A percentile compares a stretch with the other conserved stretches of the same genome.
Conservation (phyloP, 1,139 yeast genomes). For the Protomyces arabidopsidicola region DNA sequence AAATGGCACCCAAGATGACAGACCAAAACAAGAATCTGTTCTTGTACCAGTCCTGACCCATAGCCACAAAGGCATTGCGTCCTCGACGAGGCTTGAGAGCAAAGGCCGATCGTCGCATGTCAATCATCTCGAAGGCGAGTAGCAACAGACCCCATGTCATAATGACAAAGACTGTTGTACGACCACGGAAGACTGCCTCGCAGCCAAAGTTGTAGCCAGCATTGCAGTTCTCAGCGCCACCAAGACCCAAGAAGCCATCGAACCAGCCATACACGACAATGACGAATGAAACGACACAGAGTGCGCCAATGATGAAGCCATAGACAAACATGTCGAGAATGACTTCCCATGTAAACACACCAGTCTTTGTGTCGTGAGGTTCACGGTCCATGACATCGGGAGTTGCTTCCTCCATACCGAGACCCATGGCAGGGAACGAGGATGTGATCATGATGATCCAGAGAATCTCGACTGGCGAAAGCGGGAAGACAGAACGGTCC, state of each 20-base stretch:
- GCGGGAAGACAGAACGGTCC: conserved; percentile 66
- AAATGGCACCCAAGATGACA: conserved; percentile 60
- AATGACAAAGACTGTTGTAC: conserved; percentile 75
- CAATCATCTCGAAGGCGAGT: conserved; percentile 87
- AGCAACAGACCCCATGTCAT: conserved; percentile 89
- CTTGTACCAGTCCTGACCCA: conserved; percentile 32
- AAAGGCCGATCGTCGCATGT: conserved; percentile 50
- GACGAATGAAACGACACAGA: conserved; percentile 66
- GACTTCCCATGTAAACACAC: conserved; percentile 66
- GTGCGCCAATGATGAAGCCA: conserved; percentile 67
- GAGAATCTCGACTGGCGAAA: conserved; percentile 72
- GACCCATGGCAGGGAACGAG: conserved; percentile 84
- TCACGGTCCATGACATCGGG: conserved; percentile 63
- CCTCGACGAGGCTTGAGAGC: conserved; percentile 31
- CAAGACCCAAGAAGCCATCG: conserved; percentile 58
- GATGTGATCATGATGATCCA: conserved; percentile 78
- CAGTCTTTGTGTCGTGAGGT: conserved; percentile 54
- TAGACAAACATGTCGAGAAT: conserved; percentile 68
- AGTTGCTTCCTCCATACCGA: conserved; percentile 65
- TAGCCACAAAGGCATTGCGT: conserved; percentile 1
- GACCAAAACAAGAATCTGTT: conserved; percentile 85
- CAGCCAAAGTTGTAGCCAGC: conserved; percentile 48
- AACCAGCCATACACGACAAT: conserved; percentile 62
- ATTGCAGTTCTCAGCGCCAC: conserved; percentile 49
- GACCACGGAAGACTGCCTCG: conserved; percentile 64